These are phyloP conservation scores for Pseudocercospora musae DNA, from an alignment of 2,329 filamentous ascomycete species.

Conservation along the genomic window DNA sequence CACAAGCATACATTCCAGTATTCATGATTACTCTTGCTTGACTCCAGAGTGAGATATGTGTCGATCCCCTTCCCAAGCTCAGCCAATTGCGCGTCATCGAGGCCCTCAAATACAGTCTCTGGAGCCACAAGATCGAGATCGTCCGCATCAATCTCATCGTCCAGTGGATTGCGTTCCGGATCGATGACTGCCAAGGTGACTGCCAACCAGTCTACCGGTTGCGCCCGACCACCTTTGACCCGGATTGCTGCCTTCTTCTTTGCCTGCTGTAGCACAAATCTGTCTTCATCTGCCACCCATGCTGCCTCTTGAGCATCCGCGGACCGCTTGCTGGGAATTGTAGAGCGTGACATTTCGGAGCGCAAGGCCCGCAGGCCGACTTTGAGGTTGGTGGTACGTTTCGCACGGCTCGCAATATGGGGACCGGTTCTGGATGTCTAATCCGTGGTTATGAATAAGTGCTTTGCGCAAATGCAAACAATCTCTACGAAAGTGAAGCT, in stretches of 20 bases:
- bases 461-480: conserved; percentile 7
- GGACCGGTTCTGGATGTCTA: conserved; percentile 1
- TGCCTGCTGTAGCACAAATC: conserved; percentile 91
- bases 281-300: conserved; percentile 92
- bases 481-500: background rate
- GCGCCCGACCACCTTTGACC: conserved; percentile 84
- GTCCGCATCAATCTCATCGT: conserved; percentile 75
- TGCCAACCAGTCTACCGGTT: conserved; percentile 88
- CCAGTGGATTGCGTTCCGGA: conserved; percentile 69
- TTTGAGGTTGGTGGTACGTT: conserved; percentile 10
- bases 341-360: conserved; percentile 31
- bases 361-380: background rate
- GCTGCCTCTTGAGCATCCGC: conserved; percentile 49
- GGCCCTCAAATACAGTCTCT: conserved; percentile 71
- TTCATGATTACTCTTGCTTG: conserved; percentile 70
- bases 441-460: background rate
- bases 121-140: conserved; percentile 76
- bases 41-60: conserved; percentile 75
- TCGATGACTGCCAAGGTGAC: conserved; percentile 90
- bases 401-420: conserved; percentile 3
- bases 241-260: conserved; percentile 98
- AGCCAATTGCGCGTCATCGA: conserved; percentile 63
- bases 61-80: conserved; percentile 82
- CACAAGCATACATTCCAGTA: conserved; percentile 70
- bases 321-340: conserved; percentile 40